phyloP scores from a whole-genome alignment of 495 filamentous ascomycete genomes.

The Margaritispora aquatica region DNA sequence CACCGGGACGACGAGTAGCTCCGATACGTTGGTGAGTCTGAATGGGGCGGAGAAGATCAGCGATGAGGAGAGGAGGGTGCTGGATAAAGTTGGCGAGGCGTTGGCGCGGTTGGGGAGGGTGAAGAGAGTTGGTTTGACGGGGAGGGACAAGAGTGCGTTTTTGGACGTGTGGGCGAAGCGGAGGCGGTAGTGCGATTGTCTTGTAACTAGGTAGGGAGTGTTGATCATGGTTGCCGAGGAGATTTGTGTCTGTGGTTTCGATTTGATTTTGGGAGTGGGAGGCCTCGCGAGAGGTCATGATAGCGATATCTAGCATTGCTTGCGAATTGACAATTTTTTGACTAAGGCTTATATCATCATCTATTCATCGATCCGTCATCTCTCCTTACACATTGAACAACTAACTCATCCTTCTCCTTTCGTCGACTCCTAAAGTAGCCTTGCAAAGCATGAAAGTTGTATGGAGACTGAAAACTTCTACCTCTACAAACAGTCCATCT shows the following conservation, averaged over 20 bases:
- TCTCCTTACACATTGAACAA: too few species aligned
- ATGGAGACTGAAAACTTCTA: too few species aligned
- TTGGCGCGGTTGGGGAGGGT: constrained; percentile 84
- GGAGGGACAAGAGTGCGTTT: constrained; percentile 79
- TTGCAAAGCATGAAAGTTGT: too few species aligned
- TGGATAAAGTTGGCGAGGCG: constrained; percentile 75
- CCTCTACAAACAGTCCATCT: too few species aligned
- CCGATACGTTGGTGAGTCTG: constrained; percentile 27
- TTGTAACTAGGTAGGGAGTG: too few species aligned
- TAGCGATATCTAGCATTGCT: constrained; percentile 3
- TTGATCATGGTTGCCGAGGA: too few species aligned
- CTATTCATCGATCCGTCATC: too few species aligned
- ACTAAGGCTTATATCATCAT: too few species aligned
- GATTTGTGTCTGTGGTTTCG: too few species aligned
- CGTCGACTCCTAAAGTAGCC: too few species aligned
- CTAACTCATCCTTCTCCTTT: too few species aligned
- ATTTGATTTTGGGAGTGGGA: too few species aligned
- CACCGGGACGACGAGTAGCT: constrained; percentile 25
- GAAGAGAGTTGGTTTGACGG: constrained; percentile 81
- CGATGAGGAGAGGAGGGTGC: constrained; percentile 50
- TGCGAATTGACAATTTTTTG: constrained; percentile 8
- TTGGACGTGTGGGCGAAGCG: constrained; percentile 56
- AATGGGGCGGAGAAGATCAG: constrained; percentile 37
- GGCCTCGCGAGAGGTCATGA: not conserved
- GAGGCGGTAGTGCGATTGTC: constrained; percentile 27